A percentile compares a stretch with the other conserved stretches of the same genome.
Evolutionary conservation across 2,329 filamentous ascomycete genomes (phyloP).

Genomic region (Ophioceras dolichostomum): DNA sequence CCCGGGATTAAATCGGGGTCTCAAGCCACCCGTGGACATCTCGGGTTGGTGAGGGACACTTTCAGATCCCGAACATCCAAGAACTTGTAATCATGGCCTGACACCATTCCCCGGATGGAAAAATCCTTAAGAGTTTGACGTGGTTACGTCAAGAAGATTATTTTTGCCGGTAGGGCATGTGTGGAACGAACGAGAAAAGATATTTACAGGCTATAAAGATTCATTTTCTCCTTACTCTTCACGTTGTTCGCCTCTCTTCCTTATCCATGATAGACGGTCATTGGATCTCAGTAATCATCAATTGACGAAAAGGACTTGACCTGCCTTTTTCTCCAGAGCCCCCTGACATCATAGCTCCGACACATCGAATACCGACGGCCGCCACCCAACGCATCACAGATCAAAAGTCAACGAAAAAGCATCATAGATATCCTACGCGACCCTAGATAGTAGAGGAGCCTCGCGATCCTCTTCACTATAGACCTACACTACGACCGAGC

Average conservation of each 20-base stretch:
- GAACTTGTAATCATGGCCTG: conserved; percentile 1
- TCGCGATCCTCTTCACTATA: no score
- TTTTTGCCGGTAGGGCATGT: neutral
- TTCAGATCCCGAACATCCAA: conserved; percentile 1
- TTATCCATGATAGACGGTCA: neutral
- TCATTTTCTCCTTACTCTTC: neutral
- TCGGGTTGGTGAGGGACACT: neutral
- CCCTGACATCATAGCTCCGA: neutral
- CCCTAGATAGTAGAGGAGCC: no score
- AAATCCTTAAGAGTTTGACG: no score
- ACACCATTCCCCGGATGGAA: no score
- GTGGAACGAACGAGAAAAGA: neutral
- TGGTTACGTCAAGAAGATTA: neutral
- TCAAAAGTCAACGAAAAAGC: neutral
- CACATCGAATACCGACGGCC: neutral
- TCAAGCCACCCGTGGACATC: neutral
- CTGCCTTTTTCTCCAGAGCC: no score
- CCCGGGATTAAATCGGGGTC: conserved; percentile 1
- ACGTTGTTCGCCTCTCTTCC: neutral
- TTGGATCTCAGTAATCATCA: neutral
- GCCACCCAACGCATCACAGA: neutral
- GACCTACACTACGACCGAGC: neutral
- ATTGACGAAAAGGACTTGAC: neutral
- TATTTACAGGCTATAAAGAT: neutral
- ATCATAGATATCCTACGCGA: no score